Evolutionary conservation across 495 filamentous ascomycete species (phyloP).

Genomic region (Niebla homalea): DNA sequence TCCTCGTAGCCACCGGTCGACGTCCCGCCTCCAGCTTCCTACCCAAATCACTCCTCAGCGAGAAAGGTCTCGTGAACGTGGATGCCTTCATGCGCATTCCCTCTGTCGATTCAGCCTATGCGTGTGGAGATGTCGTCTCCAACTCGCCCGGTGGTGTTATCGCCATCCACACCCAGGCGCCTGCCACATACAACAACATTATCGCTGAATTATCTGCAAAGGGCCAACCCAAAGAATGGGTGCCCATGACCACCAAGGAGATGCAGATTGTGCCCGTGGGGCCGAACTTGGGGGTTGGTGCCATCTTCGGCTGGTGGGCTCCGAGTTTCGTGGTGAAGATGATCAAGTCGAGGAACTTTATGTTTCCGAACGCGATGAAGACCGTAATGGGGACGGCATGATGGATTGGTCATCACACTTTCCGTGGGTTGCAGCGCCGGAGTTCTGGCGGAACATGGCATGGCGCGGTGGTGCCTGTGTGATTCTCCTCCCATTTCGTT

Average conservation of each 20-base stretch:
- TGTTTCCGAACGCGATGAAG: conserved; percentile 10
- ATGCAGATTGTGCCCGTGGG: conserved; percentile 22
- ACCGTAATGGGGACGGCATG: conserved; percentile 12
- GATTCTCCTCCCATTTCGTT: too few relatives aligned
- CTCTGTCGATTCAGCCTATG: conserved; percentile 31
- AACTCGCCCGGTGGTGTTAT: conserved; percentile 12
- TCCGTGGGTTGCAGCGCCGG: not conserved
- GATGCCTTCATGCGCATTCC: conserved; percentile 28
- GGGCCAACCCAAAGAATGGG: conserved; percentile 9
- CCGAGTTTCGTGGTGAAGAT: conserved; percentile 16
- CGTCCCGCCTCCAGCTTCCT: conserved; percentile 43
- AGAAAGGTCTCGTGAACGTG: conserved; percentile 30
- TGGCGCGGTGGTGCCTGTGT: too few relatives aligned
- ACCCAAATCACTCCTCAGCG: conserved; percentile 28
- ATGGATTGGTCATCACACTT: too few relatives aligned
- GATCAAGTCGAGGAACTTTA: conserved; percentile 15
- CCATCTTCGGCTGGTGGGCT: conserved; percentile 18
- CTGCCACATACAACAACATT: conserved; percentile 7
- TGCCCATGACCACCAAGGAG: conserved; percentile 21
- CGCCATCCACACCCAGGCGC: conserved; percentile 7
- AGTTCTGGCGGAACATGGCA: not conserved
- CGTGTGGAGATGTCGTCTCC: conserved; percentile 34
- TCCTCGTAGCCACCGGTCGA: conserved; percentile 43
- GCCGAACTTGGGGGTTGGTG: conserved; percentile 16
- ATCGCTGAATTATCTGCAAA: conserved; percentile 9